Conservation (phyloP, 345 rosid species). For the Eucalyptus viminalis region DNA sequence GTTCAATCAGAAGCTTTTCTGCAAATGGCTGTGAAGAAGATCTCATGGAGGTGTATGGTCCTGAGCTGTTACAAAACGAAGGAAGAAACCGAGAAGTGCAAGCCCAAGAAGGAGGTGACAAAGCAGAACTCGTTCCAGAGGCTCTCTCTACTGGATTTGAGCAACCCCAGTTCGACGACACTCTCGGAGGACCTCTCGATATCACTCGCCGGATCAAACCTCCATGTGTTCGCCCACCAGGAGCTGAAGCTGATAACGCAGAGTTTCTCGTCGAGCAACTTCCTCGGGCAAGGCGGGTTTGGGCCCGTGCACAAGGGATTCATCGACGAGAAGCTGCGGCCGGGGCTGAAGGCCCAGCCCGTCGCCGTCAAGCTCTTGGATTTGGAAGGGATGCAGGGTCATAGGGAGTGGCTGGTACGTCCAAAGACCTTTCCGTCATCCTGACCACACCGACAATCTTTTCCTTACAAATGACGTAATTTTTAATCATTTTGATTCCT, state of each 20-base stretch:
- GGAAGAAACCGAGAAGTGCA: neutral
- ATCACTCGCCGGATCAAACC: conserved; percentile 72
- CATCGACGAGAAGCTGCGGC: conserved; percentile 75
- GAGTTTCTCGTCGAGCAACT: conserved; percentile 55
- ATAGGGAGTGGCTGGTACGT: conserved; percentile 77
- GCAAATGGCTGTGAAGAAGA: conserved; percentile 37
- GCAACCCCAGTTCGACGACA: conserved; percentile 51
- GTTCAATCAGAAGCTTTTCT: neutral
- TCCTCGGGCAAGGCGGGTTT: conserved; percentile 88
- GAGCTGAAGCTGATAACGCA: conserved; percentile 84
- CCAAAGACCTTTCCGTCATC: neutral
- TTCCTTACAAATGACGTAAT: neutral
- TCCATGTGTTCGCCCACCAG: conserved; percentile 37
- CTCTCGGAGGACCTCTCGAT: conserved; percentile 63
- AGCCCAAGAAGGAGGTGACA: conserved; percentile 11
- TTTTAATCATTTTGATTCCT: neutral
- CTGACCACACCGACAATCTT: neutral
- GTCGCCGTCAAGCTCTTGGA: conserved; percentile 85
- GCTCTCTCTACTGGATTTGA: conserved; percentile 46
- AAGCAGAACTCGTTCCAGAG: conserved; percentile 55
- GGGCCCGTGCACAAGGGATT: conserved; percentile 93
- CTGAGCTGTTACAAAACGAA: conserved; percentile 26
- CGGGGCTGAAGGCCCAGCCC: conserved; percentile 77
- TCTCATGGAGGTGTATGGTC: conserved; percentile 37
- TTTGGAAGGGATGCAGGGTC: conserved; percentile 86